Evolutionary conservation across 2,329 filamentous ascomycete genomes (phyloP), one percentile per base, ranked within the genome.

Genomic region (Pseudogymnoascus verrucosus): DNA sequence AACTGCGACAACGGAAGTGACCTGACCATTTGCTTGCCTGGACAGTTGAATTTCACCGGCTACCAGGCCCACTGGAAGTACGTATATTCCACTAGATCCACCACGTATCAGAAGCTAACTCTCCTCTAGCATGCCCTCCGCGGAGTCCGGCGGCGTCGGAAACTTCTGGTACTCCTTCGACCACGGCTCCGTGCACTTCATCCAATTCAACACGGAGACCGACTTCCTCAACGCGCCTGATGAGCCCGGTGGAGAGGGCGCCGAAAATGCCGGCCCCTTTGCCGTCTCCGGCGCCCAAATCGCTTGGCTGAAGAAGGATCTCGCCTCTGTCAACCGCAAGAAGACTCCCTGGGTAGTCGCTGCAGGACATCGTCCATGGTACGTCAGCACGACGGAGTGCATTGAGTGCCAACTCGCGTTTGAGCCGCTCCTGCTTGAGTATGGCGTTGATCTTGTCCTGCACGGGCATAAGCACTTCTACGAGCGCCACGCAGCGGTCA

Each of bases 11-110:
- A 76, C 64, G 78, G 81, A 69, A 69, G 80, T 12, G 73, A 74
- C 1, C 69, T 81, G 23, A 72, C 71, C 5, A 71, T 79, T 2
- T 83, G 81, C 67, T 77, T 79, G 0, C 72, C 75, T 1, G 83
- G 83, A 2, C 83, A 86, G 69, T 78, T 76, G 67, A 86, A 86
- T 71, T 86, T 85, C 70, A 85, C 82, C 5, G 82, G 84, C 64
- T 85, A 64, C 40, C 54, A 31, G 12, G 26, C 19, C n/a, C 64
- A 65, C 19, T 31, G 26, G 34, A 72, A 77, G 74, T 75, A 63
- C 64, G 37, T 47, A 31, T 59, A 31, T 37, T 31, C 54, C 26
- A 31, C 21, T 21, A 7, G 34, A 74, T 12, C 19, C 19, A 21
- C 40, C 16, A 23, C 21, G 19, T 21, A 44, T 44, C 19, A 44